Base-by-base conservation (phyloP, 2,329 filamentous ascomycete genomes). In the Coniochaeta hoffmannii region DNA sequence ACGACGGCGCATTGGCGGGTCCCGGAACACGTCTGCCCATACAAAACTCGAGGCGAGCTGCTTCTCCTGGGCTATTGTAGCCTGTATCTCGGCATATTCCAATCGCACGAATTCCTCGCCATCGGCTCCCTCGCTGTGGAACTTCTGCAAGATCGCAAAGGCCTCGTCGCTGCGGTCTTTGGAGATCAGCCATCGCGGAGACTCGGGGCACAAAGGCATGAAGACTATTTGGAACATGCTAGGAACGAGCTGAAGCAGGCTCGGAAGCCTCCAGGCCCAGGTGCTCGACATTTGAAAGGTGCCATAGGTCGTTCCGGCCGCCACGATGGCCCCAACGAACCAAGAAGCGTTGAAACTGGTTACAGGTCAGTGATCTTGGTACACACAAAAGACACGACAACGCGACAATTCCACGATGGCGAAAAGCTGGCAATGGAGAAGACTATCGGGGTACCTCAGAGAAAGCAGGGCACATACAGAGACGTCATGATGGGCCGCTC, bases 31-130 rank as follows among this genome's bases (percentile, higher is more conserved):
- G 15, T 73, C 62, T 17, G 62, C 61, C 66, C 63, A 79, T 65
- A 80, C 77, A 4, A 64, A 65, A 26, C 74, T 67, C 1, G 76
- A 72, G 38, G 75, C 41, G 6, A 46, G 70, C 17, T 76, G 69
- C 54, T 73, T 73, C 24, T 77, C 76, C 24, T 74, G 68, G 49
- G 71, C 69, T 41, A 81, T 73, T 22, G 78, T 76, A 58, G 77
- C 75, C 53, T 78, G 72, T 63, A 82, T 82, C 63, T 83, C 76
- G 15, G 77, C 76, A 58, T 77, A 80, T 64, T 84, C 79, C 3
- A 82, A 69, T 53, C 76, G 72, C 2, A 83, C 81, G 58, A 82
- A 76, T 8, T 77, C 75, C 1, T 73, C 76, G 17, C 69, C 70
- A 6, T 76, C 72, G 54, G 78, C 73, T 2, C 81, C 82, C 60